Conservation (phyloP, 2,329 filamentous ascomycete genomes). For the Aspergillus amoenus region DNA sequence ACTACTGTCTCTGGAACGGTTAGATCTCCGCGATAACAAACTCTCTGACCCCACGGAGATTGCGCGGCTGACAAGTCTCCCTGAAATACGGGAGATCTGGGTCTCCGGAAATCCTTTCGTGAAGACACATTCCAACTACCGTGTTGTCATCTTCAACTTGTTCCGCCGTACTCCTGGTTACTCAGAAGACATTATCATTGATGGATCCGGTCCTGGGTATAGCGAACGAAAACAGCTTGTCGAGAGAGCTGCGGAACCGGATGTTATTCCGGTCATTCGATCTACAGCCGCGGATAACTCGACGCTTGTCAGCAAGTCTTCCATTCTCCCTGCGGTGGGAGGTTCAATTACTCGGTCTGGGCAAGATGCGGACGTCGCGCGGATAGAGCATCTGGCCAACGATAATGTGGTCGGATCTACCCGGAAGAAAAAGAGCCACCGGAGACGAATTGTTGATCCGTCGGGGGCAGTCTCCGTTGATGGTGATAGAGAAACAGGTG, state of each 20-base stretch:
- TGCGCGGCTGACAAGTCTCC: conserved; percentile 83
- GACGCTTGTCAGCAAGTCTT: conserved; percentile 67
- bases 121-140: conserved; percentile 79
- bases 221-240: conserved; percentile 80
- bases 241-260: conserved; percentile 74
- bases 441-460: conserved; percentile 59
- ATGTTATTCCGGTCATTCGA: conserved; percentile 75
- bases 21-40: conserved; percentile 88
- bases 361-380: conserved; percentile 16
- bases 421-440: conserved; percentile 51
- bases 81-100: conserved; percentile 89
- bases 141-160: conserved; percentile 90
- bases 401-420: conserved; percentile 34
- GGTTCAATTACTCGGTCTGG: not conserved
- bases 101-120: conserved; percentile 90
- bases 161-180: conserved; percentile 90
- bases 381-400: conserved; percentile 17
- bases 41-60: conserved; percentile 89
- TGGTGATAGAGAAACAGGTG: conserved; percentile 28
- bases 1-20: conserved; percentile 79
- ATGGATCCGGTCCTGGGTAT: conserved; percentile 78
- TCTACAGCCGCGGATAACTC: conserved; percentile 62
- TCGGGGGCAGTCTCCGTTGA: conserved; percentile 44
- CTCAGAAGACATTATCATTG: conserved; percentile 85
- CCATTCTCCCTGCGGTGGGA: conserved; percentile 28